A percentile compares a stretch with the other conserved stretches of the same genome.
Evolutionary conservation across 2,329 filamentous ascomycete species (phyloP).

Genomic region (Ceratocystis huliohia): DNA sequence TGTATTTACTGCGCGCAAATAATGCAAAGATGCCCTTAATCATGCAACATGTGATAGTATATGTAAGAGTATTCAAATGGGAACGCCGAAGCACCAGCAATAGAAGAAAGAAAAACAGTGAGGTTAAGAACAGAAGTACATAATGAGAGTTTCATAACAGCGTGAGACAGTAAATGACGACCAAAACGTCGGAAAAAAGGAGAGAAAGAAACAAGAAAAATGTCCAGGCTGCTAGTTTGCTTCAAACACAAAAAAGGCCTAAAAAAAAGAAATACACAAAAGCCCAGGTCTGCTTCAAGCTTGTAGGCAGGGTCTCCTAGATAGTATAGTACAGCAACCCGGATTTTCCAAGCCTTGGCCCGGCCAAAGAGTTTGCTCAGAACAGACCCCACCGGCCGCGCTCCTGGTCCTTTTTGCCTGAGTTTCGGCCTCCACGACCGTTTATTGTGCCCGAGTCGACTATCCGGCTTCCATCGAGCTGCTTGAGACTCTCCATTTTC

Average conservation of each 20-base stretch:
- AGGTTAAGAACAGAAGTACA: neutral
- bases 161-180: neutral
- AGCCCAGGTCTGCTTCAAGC: neutral
- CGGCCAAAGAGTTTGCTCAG: conserved; percentile 23
- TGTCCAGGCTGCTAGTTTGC: neutral
- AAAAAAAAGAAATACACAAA: neutral
- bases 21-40: neutral
- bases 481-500: conserved; percentile 86
- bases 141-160: conserved; percentile 9
- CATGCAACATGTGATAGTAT: neutral
- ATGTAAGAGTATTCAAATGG: conserved; percentile 4
- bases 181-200: neutral
- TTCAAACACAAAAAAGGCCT: neutral
- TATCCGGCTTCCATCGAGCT: conserved; percentile 53
- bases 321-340: neutral
- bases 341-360: neutral
- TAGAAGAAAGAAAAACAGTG: neutral
- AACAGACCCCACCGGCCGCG: conserved; percentile 40
- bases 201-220: neutral
- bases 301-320: neutral
- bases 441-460: neutral
- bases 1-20: neutral
- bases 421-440: conserved; percentile 18
- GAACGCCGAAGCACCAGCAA: conserved; percentile 5
- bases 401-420: conserved; percentile 28